Conservation (phyloP, 2,329 filamentous ascomycete genomes). For the Purpureocillium takamizusanense region DNA sequence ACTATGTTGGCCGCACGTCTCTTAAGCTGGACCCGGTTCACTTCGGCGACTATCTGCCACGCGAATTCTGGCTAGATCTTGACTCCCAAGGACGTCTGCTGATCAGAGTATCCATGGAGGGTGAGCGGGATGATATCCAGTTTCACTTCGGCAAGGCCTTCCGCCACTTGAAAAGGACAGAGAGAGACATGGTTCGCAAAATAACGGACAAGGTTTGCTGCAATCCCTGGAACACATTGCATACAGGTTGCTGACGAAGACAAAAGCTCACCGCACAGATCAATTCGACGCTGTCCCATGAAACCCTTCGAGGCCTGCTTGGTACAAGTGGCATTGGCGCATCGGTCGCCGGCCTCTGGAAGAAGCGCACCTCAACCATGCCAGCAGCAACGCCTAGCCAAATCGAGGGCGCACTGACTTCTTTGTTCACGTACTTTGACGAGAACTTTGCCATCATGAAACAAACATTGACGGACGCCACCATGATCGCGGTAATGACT, state of each 20-base stretch:
- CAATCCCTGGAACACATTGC: background rate
- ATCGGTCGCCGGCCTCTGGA: slow-evolving; percentile 62
- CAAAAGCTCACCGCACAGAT: slow-evolving; percentile 81
- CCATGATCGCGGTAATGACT: slow-evolving; percentile 99
- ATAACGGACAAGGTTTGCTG: slow-evolving; percentile 84
- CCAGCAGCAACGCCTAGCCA: slow-evolving; percentile 60
- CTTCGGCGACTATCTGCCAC: slow-evolving; percentile 90
- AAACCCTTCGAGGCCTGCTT: slow-evolving; percentile 67
- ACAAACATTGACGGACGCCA: slow-evolving; percentile 82
- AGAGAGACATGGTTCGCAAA: slow-evolving; percentile 95
- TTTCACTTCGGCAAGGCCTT: slow-evolving; percentile 99
- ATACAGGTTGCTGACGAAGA: slow-evolving; percentile 1
- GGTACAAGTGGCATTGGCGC: slow-evolving; percentile 62
- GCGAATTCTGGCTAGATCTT: slow-evolving; percentile 95
- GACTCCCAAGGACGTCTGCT: slow-evolving; percentile 89
- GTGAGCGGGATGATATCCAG: slow-evolving; percentile 94
- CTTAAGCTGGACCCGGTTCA: slow-evolving; percentile 96
- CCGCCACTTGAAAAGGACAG: slow-evolving; percentile 85
- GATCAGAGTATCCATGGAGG: slow-evolving; percentile 94
- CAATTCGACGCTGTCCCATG: slow-evolving; percentile 74
- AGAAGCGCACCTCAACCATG: slow-evolving; percentile 45
- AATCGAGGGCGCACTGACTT: slow-evolving; percentile 70
- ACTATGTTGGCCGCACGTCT: slow-evolving; percentile 94
- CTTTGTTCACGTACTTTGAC: slow-evolving; percentile 89
- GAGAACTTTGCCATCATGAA: slow-evolving; percentile 99